Percentiles rank a stretch among this genome's conserved stretches.
Conservation (phyloP, 129 eudicot genomes). For the Flaveria ramosissima region DNA sequence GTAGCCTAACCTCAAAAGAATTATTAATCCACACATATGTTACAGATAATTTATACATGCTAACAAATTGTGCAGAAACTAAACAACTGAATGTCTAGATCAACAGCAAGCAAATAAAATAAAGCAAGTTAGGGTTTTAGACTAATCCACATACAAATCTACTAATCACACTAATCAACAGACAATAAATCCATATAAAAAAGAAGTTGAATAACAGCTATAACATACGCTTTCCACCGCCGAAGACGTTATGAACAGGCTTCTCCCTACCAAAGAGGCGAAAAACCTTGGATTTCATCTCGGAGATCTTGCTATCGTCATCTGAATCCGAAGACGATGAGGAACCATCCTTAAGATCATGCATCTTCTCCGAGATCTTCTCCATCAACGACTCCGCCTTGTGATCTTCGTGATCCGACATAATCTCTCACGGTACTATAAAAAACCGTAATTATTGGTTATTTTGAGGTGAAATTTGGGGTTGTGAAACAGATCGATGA, state of each 20-base stretch:
- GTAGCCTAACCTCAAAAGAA: neutral
- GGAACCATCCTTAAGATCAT: slow-evolving; percentile 47
- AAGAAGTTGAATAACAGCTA: neutral
- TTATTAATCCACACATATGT: neutral
- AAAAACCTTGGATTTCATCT: slow-evolving; percentile 49
- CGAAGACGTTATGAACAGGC: slow-evolving; percentile 73
- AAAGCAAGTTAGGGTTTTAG: slow-evolving; percentile 24
- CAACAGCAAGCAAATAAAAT: neutral
- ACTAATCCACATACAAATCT: neutral
- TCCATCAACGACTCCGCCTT: slow-evolving; percentile 55
- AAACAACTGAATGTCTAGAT: neutral
- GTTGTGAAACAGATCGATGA: slow-evolving; percentile 13
- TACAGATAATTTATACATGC: neutral
- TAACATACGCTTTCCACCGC: slow-evolving; percentile 82
- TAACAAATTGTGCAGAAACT: neutral
- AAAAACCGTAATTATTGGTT: neutral
- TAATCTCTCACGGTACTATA: slow-evolving; percentile 8
- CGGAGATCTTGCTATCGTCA: slow-evolving; percentile 53
- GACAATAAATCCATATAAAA: neutral
- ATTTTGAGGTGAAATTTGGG: neutral
- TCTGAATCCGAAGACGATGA: slow-evolving; percentile 79
- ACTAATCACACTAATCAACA: neutral
- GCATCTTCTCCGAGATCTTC: slow-evolving; percentile 66
- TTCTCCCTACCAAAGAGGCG: slow-evolving; percentile 76
- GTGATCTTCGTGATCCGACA: slow-evolving; percentile 66